Base-by-base conservation (phyloP, 768 basidiomycete genomes). In the Pleurotus sapidus region DNA sequence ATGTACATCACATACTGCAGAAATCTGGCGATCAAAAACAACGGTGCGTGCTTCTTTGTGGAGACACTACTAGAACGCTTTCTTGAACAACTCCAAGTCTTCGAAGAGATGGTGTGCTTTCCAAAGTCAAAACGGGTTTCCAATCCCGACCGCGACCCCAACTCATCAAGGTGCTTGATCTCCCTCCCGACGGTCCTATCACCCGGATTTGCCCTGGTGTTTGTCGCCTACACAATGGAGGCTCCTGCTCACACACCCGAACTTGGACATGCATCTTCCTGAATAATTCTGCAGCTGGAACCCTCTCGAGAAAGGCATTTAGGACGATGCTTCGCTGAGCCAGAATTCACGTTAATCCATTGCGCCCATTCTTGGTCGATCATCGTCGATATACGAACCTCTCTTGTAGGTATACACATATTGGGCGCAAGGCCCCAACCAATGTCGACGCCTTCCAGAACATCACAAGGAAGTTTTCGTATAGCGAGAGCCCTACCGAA, bases 361-460 rank as follows among this genome's bases (percentile, higher is more conserved):
- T 98, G 23, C 82, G 83, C 49, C 94, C 93, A 0, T 98, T 95
- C 3, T 83, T 98, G 18, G 88, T 95, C 11, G 97, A 98, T 67
- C 80, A 0, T 86, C 98, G 18, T 95, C 94, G 3, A 80, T 98
- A 42, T 97, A 95, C 66, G 94, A 93, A 0, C 92, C 93, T 5
- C 79, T 99, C n/a, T 80, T 94, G 94, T 95, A 71, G 67, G 91
- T 82, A 59, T 60, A 46, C 39, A 60, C 48, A 34, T 14, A 27
- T 56, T 25, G 9, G 6, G 6, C 15, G 48, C 37, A 23, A 24
- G 42, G 27, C n/a, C 49, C 37, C 46, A 30, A 18, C 30, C 27
- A 43, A 2, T 56, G 25, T 12, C 48, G 12, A 15, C 60, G 25
- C 38, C 60, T 20, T 17, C 57, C 39, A 17, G 57, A 51, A 60